Conservation (phyloP, 139 green algal species). For the Helicosporidium sp. region DNA sequence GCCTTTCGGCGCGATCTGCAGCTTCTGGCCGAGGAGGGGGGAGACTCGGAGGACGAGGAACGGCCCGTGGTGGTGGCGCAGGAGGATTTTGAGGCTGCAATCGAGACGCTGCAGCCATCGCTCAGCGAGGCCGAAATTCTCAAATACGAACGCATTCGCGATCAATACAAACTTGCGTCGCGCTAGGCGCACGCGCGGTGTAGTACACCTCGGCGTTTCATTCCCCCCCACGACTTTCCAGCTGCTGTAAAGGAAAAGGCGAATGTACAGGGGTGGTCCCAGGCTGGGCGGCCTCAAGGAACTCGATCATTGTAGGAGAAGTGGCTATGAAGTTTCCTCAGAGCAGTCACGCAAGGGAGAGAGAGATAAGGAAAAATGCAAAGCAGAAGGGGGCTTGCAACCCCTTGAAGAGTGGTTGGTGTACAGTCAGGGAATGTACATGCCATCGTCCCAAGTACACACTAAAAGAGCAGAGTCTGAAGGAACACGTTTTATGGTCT, state of each 20-base stretch:
- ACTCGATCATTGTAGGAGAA: background rate
- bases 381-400: too few species aligned
- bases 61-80: constrained; percentile 29
- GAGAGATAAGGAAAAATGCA: background rate
- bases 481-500: background rate
- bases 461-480: background rate
- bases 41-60: background rate
- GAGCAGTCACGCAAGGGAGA: too few species aligned
- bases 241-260: background rate
- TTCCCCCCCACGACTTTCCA: too few species aligned
- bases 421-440: background rate
- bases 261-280: background rate
- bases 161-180: constrained; percentile 47
- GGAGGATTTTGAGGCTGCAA: constrained; percentile 41
- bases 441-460: background rate
- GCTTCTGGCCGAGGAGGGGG: background rate
- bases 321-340: background rate
- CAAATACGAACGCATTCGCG: constrained; percentile 47
- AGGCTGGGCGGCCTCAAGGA: background rate
- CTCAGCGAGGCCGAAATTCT: constrained; percentile 55
- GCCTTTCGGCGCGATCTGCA: constrained; percentile 34
- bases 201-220: too few species aligned
- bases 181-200: too few species aligned
- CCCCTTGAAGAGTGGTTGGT: too few species aligned
- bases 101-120: constrained; percentile 44